Conservation (phyloP, 345 rosid species). For the Aurinia saxatilis region DNA sequence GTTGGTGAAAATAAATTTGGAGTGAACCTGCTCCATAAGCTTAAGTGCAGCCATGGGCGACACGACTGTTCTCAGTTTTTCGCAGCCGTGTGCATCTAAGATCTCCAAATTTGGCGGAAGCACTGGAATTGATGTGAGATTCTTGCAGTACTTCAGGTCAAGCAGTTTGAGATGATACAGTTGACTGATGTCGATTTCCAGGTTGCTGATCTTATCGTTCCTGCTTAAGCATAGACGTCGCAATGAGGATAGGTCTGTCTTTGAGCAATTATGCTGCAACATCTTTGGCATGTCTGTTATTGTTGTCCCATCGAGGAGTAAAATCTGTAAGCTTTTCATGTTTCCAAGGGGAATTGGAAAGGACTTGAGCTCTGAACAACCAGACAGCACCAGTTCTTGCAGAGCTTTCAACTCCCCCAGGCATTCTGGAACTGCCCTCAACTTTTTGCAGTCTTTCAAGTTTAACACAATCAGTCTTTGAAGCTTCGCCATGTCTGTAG, state of each 20-base stretch:
- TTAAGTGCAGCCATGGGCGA: neutral
- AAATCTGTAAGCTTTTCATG: too few relatives aligned
- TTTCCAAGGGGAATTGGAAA: too few relatives aligned
- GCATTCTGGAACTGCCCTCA: too few relatives aligned
- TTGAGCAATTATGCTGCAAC: too few relatives aligned
- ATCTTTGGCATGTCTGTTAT: neutral
- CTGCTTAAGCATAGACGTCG: too few relatives aligned
- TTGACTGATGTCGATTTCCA: too few relatives aligned
- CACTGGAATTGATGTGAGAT: neutral
- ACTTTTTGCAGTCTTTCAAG: too few relatives aligned
- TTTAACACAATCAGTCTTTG: neutral
- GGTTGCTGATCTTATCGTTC: neutral
- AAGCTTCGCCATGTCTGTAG: conserved; percentile 4
- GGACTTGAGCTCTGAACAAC: too few relatives aligned
- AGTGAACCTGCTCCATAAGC: neutral
- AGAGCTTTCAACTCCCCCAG: too few relatives aligned
- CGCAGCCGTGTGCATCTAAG: conserved; percentile 18
- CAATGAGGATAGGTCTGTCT: too few relatives aligned
- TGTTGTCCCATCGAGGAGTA: too few relatives aligned
- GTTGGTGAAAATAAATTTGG: conserved; percentile 1
- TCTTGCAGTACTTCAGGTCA: conserved; percentile 11
- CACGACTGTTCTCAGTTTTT: neutral
- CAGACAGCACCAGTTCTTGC: too few relatives aligned
- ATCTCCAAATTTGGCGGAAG: conserved; percentile 23
- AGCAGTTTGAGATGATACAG: conserved; percentile 12